Evolutionary conservation across 305 asterid genomes (phyloP), one percentile per base, ranked within the genome.

Genomic region (Fraxinus floribunda): DNA sequence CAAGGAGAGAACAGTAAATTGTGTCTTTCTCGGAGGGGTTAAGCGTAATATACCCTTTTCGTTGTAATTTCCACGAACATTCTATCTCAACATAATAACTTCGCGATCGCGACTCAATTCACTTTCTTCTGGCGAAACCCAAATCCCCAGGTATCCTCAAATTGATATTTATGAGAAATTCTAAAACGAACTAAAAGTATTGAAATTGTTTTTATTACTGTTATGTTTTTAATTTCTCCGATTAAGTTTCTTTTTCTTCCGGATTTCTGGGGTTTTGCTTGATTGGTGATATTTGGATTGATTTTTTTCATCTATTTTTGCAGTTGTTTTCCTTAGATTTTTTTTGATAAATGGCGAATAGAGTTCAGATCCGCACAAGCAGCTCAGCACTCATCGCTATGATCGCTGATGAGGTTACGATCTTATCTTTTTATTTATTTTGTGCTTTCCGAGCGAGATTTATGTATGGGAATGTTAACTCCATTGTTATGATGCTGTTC

Each of bases 401-500:
- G 99, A 95, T 95, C 68, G 99, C 94, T 46, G 99, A 95, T 84
- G 99, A 95, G 99, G 99, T 95, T 85, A 60, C 81, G 2, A 8
- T 30, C 82, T 38, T 57, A 20, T 55, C 35, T 35, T n/a, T 22
- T 13, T 49, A 24, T 24, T 20, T 13, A 36, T n/a, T 74, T 71
- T 22, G 26, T 57, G 26, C 26, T 57, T 18, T 18, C 29, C 15
- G 32, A 62, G 30, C 34, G 73, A 66, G 24, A 24, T 66, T 66
- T 29, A 66, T 66, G 2, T 39, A 39, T 39, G 46, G 13, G 36
- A 66, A 66, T 66, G 18, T 26, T 11, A 24, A 66, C 36, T 24
- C 29, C n/a, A 66, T 24, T 66, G 36, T 66, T 26, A 66, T 66
- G 73, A 66, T 66, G 73, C 36, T 29, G 73, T 29, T 22, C 36